Evolutionary conservation across 208 protist species (phyloP).

Genomic region (Herpetomonas tarakana): DNA sequence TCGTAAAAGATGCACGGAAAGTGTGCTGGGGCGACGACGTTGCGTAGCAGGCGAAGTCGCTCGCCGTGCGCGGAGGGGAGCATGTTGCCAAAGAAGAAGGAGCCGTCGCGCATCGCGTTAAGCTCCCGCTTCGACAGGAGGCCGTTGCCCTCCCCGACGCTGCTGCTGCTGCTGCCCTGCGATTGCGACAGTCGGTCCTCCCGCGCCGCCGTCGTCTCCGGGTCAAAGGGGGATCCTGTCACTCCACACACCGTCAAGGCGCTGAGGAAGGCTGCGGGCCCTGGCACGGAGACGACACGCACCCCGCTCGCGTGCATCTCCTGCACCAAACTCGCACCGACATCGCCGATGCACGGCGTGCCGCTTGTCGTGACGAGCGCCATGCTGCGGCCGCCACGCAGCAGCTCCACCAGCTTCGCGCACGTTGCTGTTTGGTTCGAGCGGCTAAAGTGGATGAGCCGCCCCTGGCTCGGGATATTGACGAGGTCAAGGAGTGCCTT

Average conservation of each 20-base stretch:
- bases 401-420: constrained; percentile 80
- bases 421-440: constrained; percentile 54
- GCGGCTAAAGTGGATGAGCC: constrained; percentile 85
- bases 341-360: constrained; percentile 87
- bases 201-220: neutral
- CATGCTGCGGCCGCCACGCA: constrained; percentile 87
- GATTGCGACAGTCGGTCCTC: too few species aligned
- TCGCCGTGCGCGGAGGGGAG: constrained; percentile 61
- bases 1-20: constrained; percentile 89
- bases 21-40: constrained; percentile 46
- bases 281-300: constrained; percentile 84
- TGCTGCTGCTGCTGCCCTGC: neutral
- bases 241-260: constrained; percentile 77
- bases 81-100: constrained; percentile 88
- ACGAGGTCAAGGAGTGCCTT: constrained; percentile 85
- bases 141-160: neutral
- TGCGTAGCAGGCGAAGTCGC: constrained; percentile 65
- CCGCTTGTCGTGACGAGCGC: constrained; percentile 85
- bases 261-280: constrained; percentile 68
- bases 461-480: constrained; percentile 67
- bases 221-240: constrained; percentile 53
- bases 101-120: constrained; percentile 48
- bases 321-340: constrained; percentile 75
- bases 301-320: constrained; percentile 73
- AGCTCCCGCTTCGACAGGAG: neutral